Conservation (phyloP, 805 yeast genomes). For the Saccharomyces eubayanus region DNA sequence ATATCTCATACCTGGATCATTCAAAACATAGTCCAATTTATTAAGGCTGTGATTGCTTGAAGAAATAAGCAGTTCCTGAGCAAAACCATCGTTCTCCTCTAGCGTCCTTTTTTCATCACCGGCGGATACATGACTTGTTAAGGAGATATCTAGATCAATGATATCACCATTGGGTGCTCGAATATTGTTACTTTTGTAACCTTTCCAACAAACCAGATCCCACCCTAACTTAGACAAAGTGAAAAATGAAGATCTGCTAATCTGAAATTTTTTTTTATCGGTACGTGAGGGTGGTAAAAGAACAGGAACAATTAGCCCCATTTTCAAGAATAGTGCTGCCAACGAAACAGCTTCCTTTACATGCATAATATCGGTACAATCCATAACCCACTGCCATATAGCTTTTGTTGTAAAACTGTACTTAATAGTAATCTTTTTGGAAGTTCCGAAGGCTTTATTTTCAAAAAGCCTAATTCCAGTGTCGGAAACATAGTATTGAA, state of each 20-base stretch:
- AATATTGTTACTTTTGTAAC: slow-evolving; percentile 3
- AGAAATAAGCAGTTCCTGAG: not conserved
- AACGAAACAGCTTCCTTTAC: slow-evolving; percentile 45
- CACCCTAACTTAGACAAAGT: slow-evolving; percentile 38
- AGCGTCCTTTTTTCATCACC: slow-evolving; percentile 10
- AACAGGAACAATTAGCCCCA: slow-evolving; percentile 42
- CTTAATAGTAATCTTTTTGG: slow-evolving; percentile 24
- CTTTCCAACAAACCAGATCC: slow-evolving; percentile 28
- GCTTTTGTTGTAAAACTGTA: slow-evolving; percentile 67
- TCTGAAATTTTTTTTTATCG: slow-evolving; percentile 21
- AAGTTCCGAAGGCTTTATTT: slow-evolving; percentile 32
- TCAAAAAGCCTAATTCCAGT: slow-evolving; percentile 57
- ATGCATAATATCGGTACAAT: slow-evolving; percentile 67
- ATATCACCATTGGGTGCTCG: slow-evolving; percentile 1
- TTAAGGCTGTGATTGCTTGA: not conserved
- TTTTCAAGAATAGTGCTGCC: slow-evolving; percentile 41
- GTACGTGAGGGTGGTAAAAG: slow-evolving; percentile 31
- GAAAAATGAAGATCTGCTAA: slow-evolving; percentile 36
- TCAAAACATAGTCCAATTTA: slow-evolving; percentile 37
- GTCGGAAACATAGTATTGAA: slow-evolving; percentile 66
- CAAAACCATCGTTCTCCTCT: not conserved
- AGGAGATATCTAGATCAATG: not conserved
- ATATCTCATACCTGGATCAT: slow-evolving; percentile 69
- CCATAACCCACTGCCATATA: slow-evolving; percentile 79
- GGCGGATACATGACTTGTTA: slow-evolving; percentile 6